Conservation (phyloP, 2,329 filamentous ascomycete genomes). For the Salinomyces thailandicus region DNA sequence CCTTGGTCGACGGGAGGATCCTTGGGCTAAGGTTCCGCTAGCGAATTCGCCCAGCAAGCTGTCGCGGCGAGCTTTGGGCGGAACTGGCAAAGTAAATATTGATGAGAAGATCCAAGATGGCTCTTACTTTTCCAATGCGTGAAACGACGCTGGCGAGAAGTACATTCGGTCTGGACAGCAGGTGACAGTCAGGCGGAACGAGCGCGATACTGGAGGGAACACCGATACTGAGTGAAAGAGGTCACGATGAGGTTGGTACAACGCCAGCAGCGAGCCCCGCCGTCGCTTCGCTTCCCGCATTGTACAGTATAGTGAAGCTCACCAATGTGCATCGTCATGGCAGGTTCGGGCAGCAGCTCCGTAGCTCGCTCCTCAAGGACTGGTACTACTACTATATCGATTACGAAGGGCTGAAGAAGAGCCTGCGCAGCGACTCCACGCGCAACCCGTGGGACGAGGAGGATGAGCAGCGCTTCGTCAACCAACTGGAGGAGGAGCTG, state of each 20-base stretch:
- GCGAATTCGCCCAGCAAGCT: too few species aligned
- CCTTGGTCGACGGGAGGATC: too few species aligned
- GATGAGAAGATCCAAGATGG: too few species aligned
- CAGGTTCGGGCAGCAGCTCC: slow-evolving; percentile 92
- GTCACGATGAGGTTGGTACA: not conserved
- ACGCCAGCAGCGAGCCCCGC: not conserved
- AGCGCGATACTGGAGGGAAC: too few species aligned
- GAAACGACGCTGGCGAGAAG: too few species aligned
- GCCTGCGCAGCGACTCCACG: slow-evolving; percentile 65
- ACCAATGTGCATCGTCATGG: not conserved
- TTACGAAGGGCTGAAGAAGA: slow-evolving; percentile 85
- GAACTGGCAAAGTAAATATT: too few species aligned
- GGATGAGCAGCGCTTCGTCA: slow-evolving; percentile 81
- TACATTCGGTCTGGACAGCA: too few species aligned
- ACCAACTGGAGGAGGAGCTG: slow-evolving; percentile 77
- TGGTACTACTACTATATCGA: slow-evolving; percentile 98
- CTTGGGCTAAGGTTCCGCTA: too few species aligned
- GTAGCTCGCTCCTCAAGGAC: slow-evolving; percentile 89
- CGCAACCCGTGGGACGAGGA: slow-evolving; percentile 68
- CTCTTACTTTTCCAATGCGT: too few species aligned
- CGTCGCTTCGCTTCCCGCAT: not conserved
- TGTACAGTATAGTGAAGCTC: not conserved
- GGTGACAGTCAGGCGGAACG: too few species aligned
- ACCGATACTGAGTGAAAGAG: too few species aligned
- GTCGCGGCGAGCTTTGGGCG: too few species aligned